These are phyloP conservation scores for Wickerhamiella shivajii DNA, from an alignment of 805 yeast genomes.

Conservation along the genomic window DNA sequence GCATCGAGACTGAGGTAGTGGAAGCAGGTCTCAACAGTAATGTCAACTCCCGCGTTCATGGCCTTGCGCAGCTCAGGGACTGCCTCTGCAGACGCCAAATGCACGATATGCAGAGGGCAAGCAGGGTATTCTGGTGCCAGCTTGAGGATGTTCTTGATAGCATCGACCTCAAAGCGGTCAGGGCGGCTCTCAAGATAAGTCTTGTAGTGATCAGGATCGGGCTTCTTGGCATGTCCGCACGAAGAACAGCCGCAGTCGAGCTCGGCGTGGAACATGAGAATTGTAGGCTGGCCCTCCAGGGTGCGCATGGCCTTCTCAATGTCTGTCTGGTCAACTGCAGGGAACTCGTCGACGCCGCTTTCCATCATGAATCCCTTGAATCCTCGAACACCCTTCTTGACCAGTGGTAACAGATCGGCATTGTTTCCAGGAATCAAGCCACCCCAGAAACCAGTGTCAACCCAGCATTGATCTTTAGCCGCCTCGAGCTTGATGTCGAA, in stretches of 20 bases:
- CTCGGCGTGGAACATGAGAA: slow-evolving; percentile 91
- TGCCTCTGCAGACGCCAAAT: slow-evolving; percentile 73
- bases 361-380: slow-evolving; percentile 88
- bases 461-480: slow-evolving; percentile 73
- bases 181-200: slow-evolving; percentile 81
- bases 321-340: slow-evolving; percentile 51
- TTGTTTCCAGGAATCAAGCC: slow-evolving; percentile 75
- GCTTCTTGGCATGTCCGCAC: not conserved
- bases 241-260: slow-evolving; percentile 32
- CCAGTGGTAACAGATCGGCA: slow-evolving; percentile 54
- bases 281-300: slow-evolving; percentile 48
- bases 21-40: slow-evolving; percentile 88
- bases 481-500: slow-evolving; percentile 62
- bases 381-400: slow-evolving; percentile 80
- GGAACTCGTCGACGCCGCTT: slow-evolving; percentile 90
- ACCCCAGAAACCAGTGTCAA: slow-evolving; percentile 94
- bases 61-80: slow-evolving; percentile 59
- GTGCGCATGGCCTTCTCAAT: slow-evolving; percentile 49
- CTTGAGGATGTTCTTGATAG: slow-evolving; percentile 54
- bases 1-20: slow-evolving; percentile 70
- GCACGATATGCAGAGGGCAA: slow-evolving; percentile 64
- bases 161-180: slow-evolving; percentile 72
- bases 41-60: slow-evolving; percentile 27
- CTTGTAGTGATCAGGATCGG: slow-evolving; percentile 51
- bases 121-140: slow-evolving; percentile 34